Conservation (phyloP, 306 rosid species). For the Geum urbanum region DNA sequence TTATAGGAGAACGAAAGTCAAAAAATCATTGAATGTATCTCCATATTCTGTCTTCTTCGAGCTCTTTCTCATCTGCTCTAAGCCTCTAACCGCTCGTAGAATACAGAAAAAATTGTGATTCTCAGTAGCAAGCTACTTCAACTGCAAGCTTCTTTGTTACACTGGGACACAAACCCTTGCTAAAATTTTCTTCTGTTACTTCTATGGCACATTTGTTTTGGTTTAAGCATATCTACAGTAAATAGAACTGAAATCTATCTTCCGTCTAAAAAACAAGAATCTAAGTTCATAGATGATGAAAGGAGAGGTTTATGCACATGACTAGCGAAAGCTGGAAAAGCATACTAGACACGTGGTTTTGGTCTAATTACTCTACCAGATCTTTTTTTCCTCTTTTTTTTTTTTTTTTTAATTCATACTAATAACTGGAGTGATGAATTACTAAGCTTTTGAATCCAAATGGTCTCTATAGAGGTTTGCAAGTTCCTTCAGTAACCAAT, state of each 20-base stretch:
- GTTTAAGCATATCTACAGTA: conserved; percentile 60
- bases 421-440: not conserved
- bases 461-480: not conserved
- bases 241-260: not conserved
- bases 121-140: conserved; percentile 66
- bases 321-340: not conserved
- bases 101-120: not conserved
- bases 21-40: not conserved
- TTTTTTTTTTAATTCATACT: not conserved
- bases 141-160: conserved; percentile 69
- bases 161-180: conserved; percentile 38
- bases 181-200: conserved; percentile 51
- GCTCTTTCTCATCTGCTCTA: too few relatives aligned
- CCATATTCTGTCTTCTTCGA: conserved; percentile 2
- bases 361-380: not conserved
- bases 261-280: not conserved
- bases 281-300: not conserved
- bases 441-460: not conserved
- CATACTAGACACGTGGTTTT: not conserved
- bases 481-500: not conserved
- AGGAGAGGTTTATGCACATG: not conserved
- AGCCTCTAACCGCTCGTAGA: not conserved
- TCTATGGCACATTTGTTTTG: conserved; percentile 55
- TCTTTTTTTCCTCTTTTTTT: too few relatives aligned
- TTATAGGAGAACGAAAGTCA: too few relatives aligned